These are phyloP conservation scores for Papilionanthe hybrid DNA, from an alignment of 116 monocot species.

Conservation along the genomic window DNA sequence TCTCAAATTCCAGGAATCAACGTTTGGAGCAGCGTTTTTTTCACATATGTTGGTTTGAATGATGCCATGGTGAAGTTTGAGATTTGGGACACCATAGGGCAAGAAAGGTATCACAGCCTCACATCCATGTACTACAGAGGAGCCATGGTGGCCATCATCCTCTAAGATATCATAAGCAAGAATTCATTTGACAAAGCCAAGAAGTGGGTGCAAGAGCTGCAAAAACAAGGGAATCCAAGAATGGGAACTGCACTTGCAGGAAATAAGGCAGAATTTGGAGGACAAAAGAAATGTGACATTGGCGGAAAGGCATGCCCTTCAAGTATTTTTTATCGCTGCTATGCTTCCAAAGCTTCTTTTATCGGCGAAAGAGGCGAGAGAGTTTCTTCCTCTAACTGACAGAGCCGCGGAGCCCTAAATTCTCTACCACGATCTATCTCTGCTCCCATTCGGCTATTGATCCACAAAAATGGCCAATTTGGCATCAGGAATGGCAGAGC, in stretches of 20 bases:
- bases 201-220: constrained; percentile 85
- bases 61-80: constrained; percentile 89
- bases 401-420: too few species aligned
- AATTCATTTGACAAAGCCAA: constrained; percentile 77
- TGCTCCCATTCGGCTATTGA: too few species aligned
- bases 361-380: too few species aligned
- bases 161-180: constrained; percentile 84
- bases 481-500: constrained; percentile 72
- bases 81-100: constrained; percentile 96
- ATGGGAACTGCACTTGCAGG: too few species aligned
- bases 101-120: constrained; percentile 90
- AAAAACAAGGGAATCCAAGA: constrained; percentile 47
- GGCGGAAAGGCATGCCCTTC: too few species aligned
- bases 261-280: too few species aligned
- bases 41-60: constrained; percentile 80
- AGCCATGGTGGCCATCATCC: constrained; percentile 77
- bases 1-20: constrained; percentile 96
- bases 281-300: too few species aligned
- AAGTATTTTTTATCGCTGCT: too few species aligned
- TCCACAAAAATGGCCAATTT: constrained; percentile 34
- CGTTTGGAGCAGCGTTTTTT: constrained; percentile 94
- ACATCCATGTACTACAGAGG: constrained; percentile 97
- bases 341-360: too few species aligned
- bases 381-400: too few species aligned
- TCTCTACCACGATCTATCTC: too few species aligned